A percentile compares a stretch with the other conserved stretches of the same genome.
phyloP scores from a whole-genome alignment of 2,329 filamentous ascomycete species.

The Lithohypha guttulata region DNA sequence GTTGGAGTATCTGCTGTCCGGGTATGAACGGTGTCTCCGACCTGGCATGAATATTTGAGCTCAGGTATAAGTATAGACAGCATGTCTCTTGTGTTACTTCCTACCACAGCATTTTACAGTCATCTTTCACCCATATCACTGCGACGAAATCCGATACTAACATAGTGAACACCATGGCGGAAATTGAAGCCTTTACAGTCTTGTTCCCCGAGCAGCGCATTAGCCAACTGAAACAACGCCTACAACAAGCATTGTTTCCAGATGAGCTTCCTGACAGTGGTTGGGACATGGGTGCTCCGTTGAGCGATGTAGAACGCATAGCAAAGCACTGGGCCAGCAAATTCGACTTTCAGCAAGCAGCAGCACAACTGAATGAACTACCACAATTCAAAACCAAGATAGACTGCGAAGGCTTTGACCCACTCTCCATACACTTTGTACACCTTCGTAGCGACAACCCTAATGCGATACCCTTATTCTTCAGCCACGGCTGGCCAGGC shows the following conservation, averaged over 20 bases:
- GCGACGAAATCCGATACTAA: too few species aligned
- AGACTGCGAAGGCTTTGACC: conserved; percentile 12
- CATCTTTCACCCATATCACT: too few species aligned
- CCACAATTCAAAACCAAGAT: conserved; percentile 45
- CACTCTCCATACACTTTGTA: conserved; percentile 28
- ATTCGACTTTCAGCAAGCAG: conserved; percentile 52
- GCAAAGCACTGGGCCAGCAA: conserved; percentile 45
- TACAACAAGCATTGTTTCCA: conserved; percentile 44
- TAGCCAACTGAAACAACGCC: conserved; percentile 45
- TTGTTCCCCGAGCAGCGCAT: conserved; percentile 40
- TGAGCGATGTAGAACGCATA: conserved; percentile 50
- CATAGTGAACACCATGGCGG: not conserved
- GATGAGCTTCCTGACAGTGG: conserved; percentile 43
- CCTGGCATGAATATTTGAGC: too few species aligned
- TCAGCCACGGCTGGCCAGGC: conserved; percentile 21
- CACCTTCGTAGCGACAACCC: conserved; percentile 22
- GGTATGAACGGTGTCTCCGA: too few species aligned
- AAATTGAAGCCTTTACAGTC: conserved; percentile 37
- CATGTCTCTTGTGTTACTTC: too few species aligned
- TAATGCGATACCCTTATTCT: conserved; percentile 20
- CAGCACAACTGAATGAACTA: conserved; percentile 48
- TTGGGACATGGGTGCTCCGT: conserved; percentile 51
- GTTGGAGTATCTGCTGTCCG: too few species aligned
- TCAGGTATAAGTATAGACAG: too few species aligned
- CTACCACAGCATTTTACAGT: too few species aligned